phyloP scores from a whole-genome alignment of 2,329 filamentous ascomycete species.

The Botrytis squamosa region DNA sequence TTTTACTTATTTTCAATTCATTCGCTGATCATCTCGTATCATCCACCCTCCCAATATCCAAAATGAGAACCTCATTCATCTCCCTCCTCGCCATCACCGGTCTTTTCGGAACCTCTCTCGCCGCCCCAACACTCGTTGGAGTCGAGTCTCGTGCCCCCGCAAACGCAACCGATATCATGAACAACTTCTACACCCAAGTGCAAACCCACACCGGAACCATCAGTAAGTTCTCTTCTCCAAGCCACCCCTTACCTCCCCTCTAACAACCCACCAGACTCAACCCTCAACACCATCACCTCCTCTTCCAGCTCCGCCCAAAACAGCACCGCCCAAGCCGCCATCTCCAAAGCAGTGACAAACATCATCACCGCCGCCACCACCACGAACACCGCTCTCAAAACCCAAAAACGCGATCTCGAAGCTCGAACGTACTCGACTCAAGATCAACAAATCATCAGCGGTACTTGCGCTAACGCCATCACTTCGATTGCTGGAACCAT shows the following conservation, averaged over 20 bases:
- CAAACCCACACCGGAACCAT: neutral
- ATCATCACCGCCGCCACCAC: neutral
- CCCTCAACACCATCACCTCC: neutral
- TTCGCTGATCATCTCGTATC: neutral
- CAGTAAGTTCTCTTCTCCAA: neutral
- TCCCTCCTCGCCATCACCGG: neutral
- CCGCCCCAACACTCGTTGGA: neutral
- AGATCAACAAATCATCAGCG: neutral
- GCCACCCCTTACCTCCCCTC: fast-evolving
- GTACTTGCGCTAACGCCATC: neutral
- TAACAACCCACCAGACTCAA: neutral
- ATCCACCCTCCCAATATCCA: neutral
- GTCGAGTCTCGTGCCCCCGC: neutral
- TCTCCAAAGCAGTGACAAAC: neutral
- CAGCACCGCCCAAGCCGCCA: neutral
- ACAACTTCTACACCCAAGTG: neutral
- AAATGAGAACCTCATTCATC: neutral
- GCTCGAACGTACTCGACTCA: neutral
- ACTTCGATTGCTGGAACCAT: neutral
- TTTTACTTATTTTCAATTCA: no score
- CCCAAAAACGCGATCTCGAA: neutral
- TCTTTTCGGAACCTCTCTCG: neutral
- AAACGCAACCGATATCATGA: neutral
- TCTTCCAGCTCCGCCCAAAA: neutral
- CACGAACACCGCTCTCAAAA: neutral